Evolutionary conservation across 306 rosid species (phyloP).

Genomic region (Vigna radiata): DNA sequence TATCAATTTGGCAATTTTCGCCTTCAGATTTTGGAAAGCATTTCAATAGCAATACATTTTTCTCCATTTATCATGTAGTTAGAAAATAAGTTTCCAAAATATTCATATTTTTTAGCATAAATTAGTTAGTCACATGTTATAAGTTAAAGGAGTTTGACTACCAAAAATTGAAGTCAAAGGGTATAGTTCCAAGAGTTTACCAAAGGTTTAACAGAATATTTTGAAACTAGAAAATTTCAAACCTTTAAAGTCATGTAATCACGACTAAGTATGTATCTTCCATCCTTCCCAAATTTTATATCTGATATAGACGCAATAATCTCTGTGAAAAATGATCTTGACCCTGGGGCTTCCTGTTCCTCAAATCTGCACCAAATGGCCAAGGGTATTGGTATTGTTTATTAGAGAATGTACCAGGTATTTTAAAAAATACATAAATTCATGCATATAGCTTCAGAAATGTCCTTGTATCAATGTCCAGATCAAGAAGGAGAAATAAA

Average conservation of each 20-base stretch:
- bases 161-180: neutral
- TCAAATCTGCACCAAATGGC: conserved; percentile 75
- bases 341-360: conserved; percentile 94
- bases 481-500: conserved; percentile 22
- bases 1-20: neutral
- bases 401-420: conserved; percentile 40
- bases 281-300: conserved; percentile 89
- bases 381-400: conserved; percentile 36
- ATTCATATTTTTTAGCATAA: neutral
- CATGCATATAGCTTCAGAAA: conserved; percentile 35
- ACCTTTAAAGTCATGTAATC: conserved; percentile 99
- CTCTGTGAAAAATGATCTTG: conserved; percentile 97
- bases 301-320: conserved; percentile 98
- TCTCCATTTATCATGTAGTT: neutral
- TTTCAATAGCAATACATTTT: neutral
- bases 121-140: neutral
- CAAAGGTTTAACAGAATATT: conserved; percentile 29
- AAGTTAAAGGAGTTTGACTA: conserved; percentile 3
- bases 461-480: conserved; percentile 15
- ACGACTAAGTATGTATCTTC: conserved; percentile 94
- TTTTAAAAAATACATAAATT: conserved; percentile 25
- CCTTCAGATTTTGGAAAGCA: neutral
- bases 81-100: conserved; percentile 24
- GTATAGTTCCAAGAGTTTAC: conserved; percentile 2
- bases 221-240: conserved; percentile 27